phyloP scores from a whole-genome alignment of 129 eudicot species.

The Glebionis coronaria region DNA sequence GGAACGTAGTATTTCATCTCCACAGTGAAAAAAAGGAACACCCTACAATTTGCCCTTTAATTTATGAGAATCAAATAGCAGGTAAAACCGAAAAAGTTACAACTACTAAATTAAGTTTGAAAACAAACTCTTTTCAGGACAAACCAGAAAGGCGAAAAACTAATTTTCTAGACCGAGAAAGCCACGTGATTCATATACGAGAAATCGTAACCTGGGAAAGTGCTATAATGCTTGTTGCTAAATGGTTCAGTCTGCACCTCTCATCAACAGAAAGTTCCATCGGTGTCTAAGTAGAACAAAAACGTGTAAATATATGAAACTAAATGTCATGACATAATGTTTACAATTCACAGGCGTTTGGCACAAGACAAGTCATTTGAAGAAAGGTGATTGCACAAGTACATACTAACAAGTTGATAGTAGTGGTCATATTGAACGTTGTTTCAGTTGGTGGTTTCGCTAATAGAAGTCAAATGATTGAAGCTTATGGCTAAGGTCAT shows the following conservation, averaged over 20 bases:
- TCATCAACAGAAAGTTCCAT: slow-evolving; percentile 67
- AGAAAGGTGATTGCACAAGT: too few species aligned
- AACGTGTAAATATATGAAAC: too few species aligned
- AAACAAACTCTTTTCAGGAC: not conserved
- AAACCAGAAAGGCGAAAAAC: not conserved
- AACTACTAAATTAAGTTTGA: not conserved
- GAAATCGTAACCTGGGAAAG: slow-evolving; percentile 76
- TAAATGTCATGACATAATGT: too few species aligned
- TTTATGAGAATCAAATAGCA: slow-evolving; percentile 1
- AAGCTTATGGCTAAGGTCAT: slow-evolving; percentile 33
- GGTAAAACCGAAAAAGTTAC: too few species aligned
- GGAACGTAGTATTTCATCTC: slow-evolving; percentile 94
- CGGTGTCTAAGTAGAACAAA: too few species aligned
- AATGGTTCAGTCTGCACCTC: slow-evolving; percentile 86
- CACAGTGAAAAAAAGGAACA: slow-evolving; percentile 88
- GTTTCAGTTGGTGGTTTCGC: slow-evolving; percentile 38
- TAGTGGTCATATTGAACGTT: too few species aligned
- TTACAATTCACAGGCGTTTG: too few species aligned
- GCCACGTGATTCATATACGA: not conserved
- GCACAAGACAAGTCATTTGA: too few species aligned
- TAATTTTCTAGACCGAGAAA: not conserved
- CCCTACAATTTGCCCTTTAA: slow-evolving; percentile 49
- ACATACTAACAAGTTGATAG: too few species aligned
- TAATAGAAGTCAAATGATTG: slow-evolving; percentile 53
- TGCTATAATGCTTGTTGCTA: slow-evolving; percentile 84